phyloP scores from a whole-genome alignment of 2,329 filamentous ascomycete genomes.

The Neonectria magnoliae region DNA sequence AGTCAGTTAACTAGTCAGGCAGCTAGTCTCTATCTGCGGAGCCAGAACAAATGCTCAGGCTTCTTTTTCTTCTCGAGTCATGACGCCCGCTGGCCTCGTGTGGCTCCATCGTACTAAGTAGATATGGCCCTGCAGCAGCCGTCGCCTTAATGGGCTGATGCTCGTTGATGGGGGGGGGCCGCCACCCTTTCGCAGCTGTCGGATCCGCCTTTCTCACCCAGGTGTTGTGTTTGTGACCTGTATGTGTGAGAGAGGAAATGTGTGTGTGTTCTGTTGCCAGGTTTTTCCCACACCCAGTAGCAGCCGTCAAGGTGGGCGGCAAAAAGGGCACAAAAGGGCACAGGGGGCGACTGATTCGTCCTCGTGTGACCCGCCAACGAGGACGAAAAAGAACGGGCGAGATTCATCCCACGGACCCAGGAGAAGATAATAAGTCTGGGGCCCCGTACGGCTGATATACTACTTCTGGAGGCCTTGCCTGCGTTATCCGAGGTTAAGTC shows the following conservation, averaged over 20 bases:
- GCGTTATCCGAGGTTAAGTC: conserved; percentile 26
- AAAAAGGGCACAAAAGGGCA: conserved; percentile 15
- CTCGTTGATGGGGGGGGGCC: neutral
- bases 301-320: conserved; percentile 5
- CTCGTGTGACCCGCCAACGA: conserved; percentile 25
- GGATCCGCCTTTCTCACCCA: neutral
- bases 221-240: neutral
- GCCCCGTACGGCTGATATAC: conserved; percentile 29
- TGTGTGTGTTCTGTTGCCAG: neutral
- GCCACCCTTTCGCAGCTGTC: neutral
- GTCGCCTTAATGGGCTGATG: conserved; percentile 1
- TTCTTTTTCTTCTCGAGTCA: neutral
- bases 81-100: neutral
- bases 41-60: neutral
- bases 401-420: conserved; percentile 7
- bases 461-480: conserved; percentile 17
- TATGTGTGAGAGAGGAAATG: too few species aligned
- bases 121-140: neutral
- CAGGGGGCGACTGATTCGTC: neutral
- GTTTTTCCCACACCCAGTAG: neutral
- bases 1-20: too few species aligned
- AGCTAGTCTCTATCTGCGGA: too few species aligned
- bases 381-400: neutral
- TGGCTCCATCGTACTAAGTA: neutral
- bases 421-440: conserved; percentile 23